phyloP scores from a whole-genome alignment of 768 basidiomycete genomes.

The Rhizopogon vinicolor region DNA sequence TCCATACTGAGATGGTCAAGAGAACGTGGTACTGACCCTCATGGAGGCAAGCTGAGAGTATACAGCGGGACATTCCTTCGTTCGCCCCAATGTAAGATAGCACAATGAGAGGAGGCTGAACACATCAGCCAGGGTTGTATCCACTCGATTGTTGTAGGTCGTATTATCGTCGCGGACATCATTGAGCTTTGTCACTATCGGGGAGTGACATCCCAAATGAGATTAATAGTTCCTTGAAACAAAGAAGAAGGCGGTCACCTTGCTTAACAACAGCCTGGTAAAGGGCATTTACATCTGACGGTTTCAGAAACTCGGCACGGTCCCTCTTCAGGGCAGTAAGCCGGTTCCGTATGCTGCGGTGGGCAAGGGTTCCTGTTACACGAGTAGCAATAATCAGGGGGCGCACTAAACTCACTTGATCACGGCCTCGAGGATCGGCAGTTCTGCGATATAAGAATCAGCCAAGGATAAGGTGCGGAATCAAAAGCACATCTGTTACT shows the following conservation, averaged over 20 bases:
- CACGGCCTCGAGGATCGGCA: slow-evolving; percentile 90
- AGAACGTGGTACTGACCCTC: slow-evolving; percentile 60
- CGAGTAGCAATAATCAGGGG: slow-evolving; percentile 13
- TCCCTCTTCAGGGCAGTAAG: slow-evolving; percentile 94
- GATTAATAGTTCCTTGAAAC: not conserved
- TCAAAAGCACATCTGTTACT: slow-evolving; percentile 16
- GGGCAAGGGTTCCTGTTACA: slow-evolving; percentile 20
- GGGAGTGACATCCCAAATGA: slow-evolving; percentile 3
- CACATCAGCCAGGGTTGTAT: slow-evolving; percentile 93
- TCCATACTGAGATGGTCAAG: not conserved
- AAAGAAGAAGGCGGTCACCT: slow-evolving; percentile 42
- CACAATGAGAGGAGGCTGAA: slow-evolving; percentile 94
- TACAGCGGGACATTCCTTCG: slow-evolving; percentile 88
- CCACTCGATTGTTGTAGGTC: slow-evolving; percentile 82
- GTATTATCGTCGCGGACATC: slow-evolving; percentile 79
- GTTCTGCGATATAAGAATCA: slow-evolving; percentile 50
- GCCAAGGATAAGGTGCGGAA: slow-evolving; percentile 11
- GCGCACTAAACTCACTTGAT: slow-evolving; percentile 60
- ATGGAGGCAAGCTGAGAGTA: slow-evolving; percentile 97
- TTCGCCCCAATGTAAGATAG: slow-evolving; percentile 97
- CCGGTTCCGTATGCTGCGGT: slow-evolving; percentile 82
- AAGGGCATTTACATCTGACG: slow-evolving; percentile 88
- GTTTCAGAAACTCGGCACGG: slow-evolving; percentile 86
- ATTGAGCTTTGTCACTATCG: slow-evolving; percentile 83
- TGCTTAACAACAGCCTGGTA: slow-evolving; percentile 94